phyloP scores from a whole-genome alignment of 1,139 yeast species.

The Kluyveromyces marxianus region DNA sequence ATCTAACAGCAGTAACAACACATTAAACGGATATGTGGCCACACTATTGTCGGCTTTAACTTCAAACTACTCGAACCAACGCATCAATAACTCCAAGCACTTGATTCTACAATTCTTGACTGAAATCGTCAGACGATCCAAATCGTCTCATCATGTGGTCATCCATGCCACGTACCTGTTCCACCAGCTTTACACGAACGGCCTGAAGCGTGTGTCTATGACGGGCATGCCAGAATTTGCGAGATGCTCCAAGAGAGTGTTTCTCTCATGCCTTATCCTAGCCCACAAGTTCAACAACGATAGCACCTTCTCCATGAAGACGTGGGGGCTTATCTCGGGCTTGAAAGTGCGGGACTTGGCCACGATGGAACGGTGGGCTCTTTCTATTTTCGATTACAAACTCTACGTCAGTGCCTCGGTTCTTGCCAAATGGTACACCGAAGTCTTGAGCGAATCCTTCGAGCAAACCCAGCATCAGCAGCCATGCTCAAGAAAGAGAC shows the following conservation, averaged over 20 bases:
- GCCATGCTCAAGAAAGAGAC: neutral
- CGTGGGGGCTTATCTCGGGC: conserved; percentile 29
- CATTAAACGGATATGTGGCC: conserved; percentile 3
- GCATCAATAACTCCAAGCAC: conserved; percentile 11
- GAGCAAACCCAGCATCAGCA: too few species aligned
- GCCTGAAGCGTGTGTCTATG: conserved; percentile 1
- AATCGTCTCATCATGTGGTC: conserved; percentile 19
- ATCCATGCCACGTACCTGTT: conserved; percentile 23
- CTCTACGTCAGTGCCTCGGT: neutral
- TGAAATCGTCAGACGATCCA: conserved; percentile 26
- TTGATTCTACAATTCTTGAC: conserved; percentile 15
- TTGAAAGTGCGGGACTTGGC: conserved; percentile 19
- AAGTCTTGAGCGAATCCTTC: neutral
- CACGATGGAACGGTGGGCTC: conserved; percentile 29
- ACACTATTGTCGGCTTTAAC: conserved; percentile 11
- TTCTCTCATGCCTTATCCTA: conserved; percentile 24
- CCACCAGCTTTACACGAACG: conserved; percentile 15
- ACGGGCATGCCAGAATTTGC: conserved; percentile 23
- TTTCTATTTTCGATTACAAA: conserved; percentile 20
- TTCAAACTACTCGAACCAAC: conserved; percentile 10
- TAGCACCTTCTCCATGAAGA: conserved; percentile 25
- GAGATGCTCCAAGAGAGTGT: conserved; percentile 25
- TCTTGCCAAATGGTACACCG: neutral
- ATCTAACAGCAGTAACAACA: neutral
- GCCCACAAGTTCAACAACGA: conserved; percentile 29